phyloP scores from a whole-genome alignment of 768 basidiomycete genomes.

The Termitomyces sp. region DNA sequence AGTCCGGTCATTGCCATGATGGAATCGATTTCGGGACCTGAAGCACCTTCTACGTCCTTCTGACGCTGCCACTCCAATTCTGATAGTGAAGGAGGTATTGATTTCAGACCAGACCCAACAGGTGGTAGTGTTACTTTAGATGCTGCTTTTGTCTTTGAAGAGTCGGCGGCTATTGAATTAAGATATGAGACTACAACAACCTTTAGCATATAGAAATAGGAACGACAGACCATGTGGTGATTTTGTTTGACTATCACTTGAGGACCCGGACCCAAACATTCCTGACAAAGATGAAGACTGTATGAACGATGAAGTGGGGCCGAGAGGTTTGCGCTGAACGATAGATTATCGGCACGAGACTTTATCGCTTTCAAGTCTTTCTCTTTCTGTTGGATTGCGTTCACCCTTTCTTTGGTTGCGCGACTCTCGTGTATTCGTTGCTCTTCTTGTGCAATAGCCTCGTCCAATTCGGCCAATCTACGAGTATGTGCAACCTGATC shows the following conservation, averaged over 20 bases:
- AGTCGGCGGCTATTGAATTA: not conserved
- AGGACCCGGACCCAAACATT: not conserved
- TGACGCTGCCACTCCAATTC: conserved; percentile 3
- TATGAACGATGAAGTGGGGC: not conserved
- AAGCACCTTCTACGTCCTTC: conserved; percentile 1
- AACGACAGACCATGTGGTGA: not conserved
- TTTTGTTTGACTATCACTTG: not conserved
- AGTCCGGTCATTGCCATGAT: conserved; percentile 4
- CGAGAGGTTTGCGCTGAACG: not conserved
- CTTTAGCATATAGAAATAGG: not conserved
- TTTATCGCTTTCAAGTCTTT: not conserved
- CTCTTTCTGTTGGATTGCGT: not conserved
- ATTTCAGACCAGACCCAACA: not conserved
- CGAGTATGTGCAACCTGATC: not conserved
- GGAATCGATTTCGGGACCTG: not conserved
- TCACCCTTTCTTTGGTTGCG: not conserved
- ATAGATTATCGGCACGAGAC: not conserved
- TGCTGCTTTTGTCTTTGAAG: not conserved
- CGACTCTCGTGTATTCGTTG: not conserved
- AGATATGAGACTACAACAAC: not conserved
- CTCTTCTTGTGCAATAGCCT: not conserved
- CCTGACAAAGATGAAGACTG: not conserved
- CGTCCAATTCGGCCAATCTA: not conserved
- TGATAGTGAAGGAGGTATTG: not conserved
- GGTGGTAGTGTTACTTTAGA: not conserved